Percentiles rank a stretch among this genome's conserved stretches.
These are phyloP conservation scores for Hyaloscypha finlandica DNA, from an alignment of 495 filamentous ascomycete genomes.

Conservation along the genomic window DNA sequence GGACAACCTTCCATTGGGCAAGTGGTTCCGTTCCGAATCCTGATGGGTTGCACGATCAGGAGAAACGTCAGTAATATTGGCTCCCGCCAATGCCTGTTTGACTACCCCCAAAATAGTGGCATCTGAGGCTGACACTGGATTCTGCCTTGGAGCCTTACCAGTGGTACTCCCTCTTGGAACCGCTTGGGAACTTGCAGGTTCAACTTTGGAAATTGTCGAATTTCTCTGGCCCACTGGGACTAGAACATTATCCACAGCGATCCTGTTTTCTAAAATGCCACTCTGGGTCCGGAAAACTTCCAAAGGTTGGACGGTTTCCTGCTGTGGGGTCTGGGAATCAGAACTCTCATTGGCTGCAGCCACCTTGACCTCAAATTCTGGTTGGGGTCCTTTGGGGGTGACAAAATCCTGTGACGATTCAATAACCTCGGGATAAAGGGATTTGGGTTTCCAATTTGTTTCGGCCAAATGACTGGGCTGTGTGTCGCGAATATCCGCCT, in stretches of 20 bases:
- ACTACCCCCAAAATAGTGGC: constrained; percentile 23
- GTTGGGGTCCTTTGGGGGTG: constrained; percentile 11
- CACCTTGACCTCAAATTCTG: not conserved
- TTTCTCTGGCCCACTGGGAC: constrained; percentile 22
- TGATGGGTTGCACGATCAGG: constrained; percentile 8
- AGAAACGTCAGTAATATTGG: constrained; percentile 5
- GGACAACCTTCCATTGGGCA: constrained; percentile 25
- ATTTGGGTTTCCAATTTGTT: constrained; percentile 15
- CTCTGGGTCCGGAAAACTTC: constrained; percentile 18
- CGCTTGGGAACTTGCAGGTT: constrained; percentile 5
- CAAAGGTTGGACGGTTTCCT: constrained; percentile 24
- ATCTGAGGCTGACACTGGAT: constrained; percentile 17
- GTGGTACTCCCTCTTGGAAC: not conserved
- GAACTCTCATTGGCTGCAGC: not conserved
- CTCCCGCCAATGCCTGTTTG: constrained; percentile 18
- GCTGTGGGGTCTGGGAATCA: constrained; percentile 2
- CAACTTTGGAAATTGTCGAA: constrained; percentile 5
- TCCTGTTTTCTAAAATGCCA: not conserved
- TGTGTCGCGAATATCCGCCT: not conserved
- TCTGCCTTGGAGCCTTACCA: constrained; percentile 25
- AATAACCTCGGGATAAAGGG: constrained; percentile 17
- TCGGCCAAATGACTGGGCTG: not conserved
- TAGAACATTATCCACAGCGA: constrained; percentile 17
- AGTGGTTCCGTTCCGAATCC: constrained; percentile 6
- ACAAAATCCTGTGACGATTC: constrained; percentile 14